These are phyloP conservation scores for Linnemannia schmuckeri DNA, from an alignment of 192 early-diverging fungal genomes.

Conservation along the genomic window DNA sequence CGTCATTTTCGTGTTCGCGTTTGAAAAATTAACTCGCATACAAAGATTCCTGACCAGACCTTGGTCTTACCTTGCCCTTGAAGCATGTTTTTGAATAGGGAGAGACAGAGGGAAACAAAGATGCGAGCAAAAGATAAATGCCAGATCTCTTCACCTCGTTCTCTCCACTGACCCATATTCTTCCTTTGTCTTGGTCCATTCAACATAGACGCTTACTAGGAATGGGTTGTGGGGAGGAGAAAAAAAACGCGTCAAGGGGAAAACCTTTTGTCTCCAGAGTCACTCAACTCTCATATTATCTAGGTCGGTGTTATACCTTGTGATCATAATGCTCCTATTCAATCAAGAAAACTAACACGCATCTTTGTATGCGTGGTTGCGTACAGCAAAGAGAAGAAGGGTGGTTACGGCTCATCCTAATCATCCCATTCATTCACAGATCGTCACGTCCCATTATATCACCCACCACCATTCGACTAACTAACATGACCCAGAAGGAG, in stretches of 20 bases:
- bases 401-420: background rate
- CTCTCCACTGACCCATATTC: background rate
- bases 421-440: background rate
- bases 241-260: background rate
- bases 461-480: background rate
- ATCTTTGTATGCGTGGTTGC: background rate
- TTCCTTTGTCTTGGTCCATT: background rate
- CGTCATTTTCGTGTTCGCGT: no score
- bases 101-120: background rate
- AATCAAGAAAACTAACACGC: background rate
- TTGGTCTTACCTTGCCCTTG: no score
- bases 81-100: no score
- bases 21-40: no score
- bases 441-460: background rate
- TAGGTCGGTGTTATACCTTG: background rate
- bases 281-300: background rate
- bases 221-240: background rate
- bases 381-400: background rate
- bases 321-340: background rate
- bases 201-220: background rate
- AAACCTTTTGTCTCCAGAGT: background rate
- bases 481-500: background rate
- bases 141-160: background rate
- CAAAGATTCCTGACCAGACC: no score
- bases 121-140: background rate